Conservation (phyloP, 2,329 filamentous ascomycete species). For the Tolypocladium amazonense region DNA sequence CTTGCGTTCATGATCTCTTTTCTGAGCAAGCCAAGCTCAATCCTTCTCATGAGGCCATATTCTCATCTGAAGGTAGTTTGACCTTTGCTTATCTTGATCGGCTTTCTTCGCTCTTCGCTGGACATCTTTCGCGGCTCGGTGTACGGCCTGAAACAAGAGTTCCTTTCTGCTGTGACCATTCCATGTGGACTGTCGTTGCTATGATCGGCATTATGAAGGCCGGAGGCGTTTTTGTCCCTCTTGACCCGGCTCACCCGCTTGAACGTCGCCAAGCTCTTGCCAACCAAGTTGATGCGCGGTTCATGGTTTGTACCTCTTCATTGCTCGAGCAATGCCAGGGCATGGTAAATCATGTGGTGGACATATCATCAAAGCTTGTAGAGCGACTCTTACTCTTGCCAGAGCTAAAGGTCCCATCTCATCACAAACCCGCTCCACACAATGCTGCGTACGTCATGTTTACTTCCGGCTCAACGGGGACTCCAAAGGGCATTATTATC, state of each 20-base stretch:
- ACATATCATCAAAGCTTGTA: neutral
- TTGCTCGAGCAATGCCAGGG: neutral
- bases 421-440: neutral
- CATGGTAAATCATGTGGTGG: neutral
- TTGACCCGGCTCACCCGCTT: constrained; percentile 1
- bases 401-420: neutral
- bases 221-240: constrained; percentile 5
- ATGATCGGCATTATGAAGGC: constrained; percentile 6
- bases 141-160: neutral
- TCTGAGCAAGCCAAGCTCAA: constrained; percentile 19
- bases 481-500: neutral
- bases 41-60: constrained; percentile 23
- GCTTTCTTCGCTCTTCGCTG: constrained; percentile 24
- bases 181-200: constrained; percentile 3
- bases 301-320: neutral
- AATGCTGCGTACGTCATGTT: neutral
- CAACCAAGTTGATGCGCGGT: neutral
- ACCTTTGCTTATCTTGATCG: constrained; percentile 28
- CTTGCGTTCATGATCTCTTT: constrained; percentile 31
- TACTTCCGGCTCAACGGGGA: neutral
- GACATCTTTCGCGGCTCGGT: constrained; percentile 15
- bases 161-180: constrained; percentile 8
- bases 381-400: neutral
- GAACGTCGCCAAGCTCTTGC: neutral
- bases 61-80: constrained; percentile 31